Conservation (phyloP, 495 filamentous ascomycete genomes). For the Poronia punctata region DNA sequence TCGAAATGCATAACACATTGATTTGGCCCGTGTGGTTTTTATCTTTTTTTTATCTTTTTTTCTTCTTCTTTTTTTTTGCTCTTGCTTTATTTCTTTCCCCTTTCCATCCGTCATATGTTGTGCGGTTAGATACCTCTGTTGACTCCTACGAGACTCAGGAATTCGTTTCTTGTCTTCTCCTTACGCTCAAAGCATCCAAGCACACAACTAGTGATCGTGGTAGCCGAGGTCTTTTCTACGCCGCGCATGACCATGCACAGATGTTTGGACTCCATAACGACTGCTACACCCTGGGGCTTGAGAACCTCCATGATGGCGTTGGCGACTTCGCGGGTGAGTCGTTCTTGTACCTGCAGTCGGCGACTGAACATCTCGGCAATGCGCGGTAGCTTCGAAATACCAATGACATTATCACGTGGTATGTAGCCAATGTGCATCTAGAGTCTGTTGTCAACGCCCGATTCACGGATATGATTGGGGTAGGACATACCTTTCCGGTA, state of each 20-base stretch:
- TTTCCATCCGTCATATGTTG: too few relatives aligned
- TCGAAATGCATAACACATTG: constrained; percentile 11
- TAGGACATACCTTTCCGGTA: constrained; percentile 68
- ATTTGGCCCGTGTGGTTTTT: constrained; percentile 4
- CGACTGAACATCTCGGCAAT: constrained; percentile 97
- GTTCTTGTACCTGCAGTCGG: constrained; percentile 89
- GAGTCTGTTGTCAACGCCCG: constrained; percentile 9
- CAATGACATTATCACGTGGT: constrained; percentile 75
- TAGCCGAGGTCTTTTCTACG: constrained; percentile 80
- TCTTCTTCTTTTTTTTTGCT: neutral
- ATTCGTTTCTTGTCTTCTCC: constrained; percentile 91
- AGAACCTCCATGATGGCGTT: constrained; percentile 88
- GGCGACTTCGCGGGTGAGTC: constrained; percentile 91
- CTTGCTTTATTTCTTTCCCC: too few relatives aligned
- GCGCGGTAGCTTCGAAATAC: constrained; percentile 89
- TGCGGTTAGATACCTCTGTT: constrained; percentile 52
- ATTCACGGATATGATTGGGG: neutral
- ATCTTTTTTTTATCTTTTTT: neutral
- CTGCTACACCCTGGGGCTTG: constrained; percentile 88
- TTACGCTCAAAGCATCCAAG: constrained; percentile 87
- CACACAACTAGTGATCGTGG: constrained; percentile 92
- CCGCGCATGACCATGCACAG: constrained; percentile 99
- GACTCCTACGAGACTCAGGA: constrained; percentile 66
- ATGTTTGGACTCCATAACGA: constrained; percentile 96
- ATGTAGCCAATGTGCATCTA: constrained; percentile 99